Conservation (phyloP, 345 rosid genomes). For the Eucalyptus melliodora region DNA sequence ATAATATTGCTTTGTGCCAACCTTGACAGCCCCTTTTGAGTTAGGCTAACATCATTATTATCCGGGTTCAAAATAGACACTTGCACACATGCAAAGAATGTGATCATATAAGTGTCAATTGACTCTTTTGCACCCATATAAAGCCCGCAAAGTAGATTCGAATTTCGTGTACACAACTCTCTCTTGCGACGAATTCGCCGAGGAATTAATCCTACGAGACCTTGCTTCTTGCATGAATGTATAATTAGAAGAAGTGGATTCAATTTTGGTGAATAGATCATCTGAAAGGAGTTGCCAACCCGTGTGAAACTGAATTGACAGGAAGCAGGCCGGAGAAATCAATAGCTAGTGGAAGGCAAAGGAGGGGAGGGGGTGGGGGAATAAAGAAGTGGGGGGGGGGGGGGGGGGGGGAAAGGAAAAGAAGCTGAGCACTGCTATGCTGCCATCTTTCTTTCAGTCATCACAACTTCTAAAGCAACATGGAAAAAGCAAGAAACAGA, state of each 20-base stretch:
- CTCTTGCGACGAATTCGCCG: accelerated
- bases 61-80: background rate
- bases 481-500: background rate
- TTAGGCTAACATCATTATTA: background rate
- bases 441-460: background rate
- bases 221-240: background rate
- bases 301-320: background rate
- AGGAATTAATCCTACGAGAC: background rate
- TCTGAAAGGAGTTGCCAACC: background rate
- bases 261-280: background rate
- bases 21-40: background rate
- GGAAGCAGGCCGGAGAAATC: background rate
- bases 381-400: background rate
- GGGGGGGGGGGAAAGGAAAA: background rate
- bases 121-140: background rate
- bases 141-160: background rate
- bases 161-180: background rate
- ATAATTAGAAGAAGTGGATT: background rate
- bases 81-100: background rate
- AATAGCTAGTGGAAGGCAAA: background rate
- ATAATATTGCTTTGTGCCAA: background rate
- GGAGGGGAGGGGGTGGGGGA: background rate
- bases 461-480: background rate
- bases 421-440: background rate
- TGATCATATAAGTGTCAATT: accelerated